Conservation (phyloP, 106 monocot genomes). For the Narthecium ossifragum region DNA sequence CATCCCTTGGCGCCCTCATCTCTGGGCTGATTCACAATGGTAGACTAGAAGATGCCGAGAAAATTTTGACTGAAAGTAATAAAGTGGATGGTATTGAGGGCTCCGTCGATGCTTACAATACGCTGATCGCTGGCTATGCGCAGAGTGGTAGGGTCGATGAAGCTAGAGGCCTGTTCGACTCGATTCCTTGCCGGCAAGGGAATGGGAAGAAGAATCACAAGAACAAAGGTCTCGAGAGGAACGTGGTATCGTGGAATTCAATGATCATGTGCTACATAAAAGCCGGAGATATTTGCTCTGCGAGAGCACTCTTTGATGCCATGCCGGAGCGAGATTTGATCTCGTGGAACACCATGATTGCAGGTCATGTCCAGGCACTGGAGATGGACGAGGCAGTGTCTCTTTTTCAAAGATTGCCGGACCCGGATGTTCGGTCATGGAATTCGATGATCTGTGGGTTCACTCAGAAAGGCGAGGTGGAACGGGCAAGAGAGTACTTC, state of each 20-base stretch:
- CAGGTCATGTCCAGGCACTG: constrained; percentile 31
- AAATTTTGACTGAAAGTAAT: constrained; percentile 17
- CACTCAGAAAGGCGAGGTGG: constrained; percentile 41
- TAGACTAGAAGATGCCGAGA: constrained; percentile 42
- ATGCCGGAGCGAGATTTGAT: constrained; percentile 59
- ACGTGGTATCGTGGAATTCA: constrained; percentile 81
- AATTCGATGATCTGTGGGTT: constrained; percentile 70
- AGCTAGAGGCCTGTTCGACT: constrained; percentile 46
- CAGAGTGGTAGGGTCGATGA: constrained; percentile 39
- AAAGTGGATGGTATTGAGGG: constrained; percentile 13
- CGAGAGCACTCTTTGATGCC: constrained; percentile 62
- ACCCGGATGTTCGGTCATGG: constrained; percentile 59
- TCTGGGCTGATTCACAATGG: constrained; percentile 52
- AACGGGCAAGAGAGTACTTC: constrained; percentile 38
- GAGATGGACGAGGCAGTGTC: constrained; percentile 46
- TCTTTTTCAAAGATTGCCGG: constrained; percentile 42
- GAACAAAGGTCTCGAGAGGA: constrained; percentile 21
- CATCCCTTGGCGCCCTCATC: constrained; percentile 41
- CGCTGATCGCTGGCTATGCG: constrained; percentile 62
- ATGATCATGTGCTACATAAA: constrained; percentile 88
- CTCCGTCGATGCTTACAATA: constrained; percentile 67
- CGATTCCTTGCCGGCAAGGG: too few species aligned
- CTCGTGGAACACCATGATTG: constrained; percentile 95
- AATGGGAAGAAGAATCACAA: too few species aligned
- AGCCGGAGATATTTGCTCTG: constrained; percentile 37